Evolutionary conservation across 2,329 filamentous ascomycete species (phyloP).

Genomic region (Trichoderma harzianum): DNA sequence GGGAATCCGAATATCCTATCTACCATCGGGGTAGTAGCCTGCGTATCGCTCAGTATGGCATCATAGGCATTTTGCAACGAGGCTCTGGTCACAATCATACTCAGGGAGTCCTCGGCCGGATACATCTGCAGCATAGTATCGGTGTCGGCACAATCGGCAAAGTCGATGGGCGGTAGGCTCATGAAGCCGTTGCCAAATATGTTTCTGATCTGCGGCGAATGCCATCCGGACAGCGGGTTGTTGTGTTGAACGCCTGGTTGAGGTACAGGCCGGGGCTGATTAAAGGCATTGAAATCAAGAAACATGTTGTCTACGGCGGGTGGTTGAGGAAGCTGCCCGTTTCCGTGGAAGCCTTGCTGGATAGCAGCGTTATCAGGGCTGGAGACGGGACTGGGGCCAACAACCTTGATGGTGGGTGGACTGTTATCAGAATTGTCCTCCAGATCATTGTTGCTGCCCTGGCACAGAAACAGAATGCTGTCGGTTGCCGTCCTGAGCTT

Average conservation of each 20-base stretch:
- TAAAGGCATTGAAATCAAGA: not conserved
- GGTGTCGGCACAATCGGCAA: not conserved
- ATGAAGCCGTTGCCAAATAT: slow-evolving; percentile 6
- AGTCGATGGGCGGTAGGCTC: not conserved
- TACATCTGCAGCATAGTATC: not conserved
- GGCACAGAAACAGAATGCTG: slow-evolving; percentile 5
- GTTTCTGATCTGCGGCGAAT: not conserved
- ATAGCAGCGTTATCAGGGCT: not conserved
- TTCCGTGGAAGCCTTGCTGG: not conserved
- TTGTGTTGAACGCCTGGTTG: not conserved
- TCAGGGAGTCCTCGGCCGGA: not conserved
- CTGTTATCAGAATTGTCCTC: not conserved
- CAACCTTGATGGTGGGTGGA: not conserved
- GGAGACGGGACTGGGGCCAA: not conserved
- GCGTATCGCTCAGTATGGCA: not conserved
- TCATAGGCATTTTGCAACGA: not conserved
- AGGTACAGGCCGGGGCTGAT: not conserved
- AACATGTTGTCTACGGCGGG: not conserved
- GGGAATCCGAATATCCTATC: slow-evolving; percentile 8
- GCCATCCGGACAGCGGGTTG: not conserved
- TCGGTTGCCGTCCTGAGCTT: slow-evolving; percentile 8
- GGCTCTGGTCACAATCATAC: not conserved
- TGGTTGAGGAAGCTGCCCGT: not conserved
- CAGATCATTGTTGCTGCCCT: not conserved
- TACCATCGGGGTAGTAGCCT: not conserved